phyloP scores from a whole-genome alignment of 164 flowering plant species.

The Stephania yunnanensis region DNA sequence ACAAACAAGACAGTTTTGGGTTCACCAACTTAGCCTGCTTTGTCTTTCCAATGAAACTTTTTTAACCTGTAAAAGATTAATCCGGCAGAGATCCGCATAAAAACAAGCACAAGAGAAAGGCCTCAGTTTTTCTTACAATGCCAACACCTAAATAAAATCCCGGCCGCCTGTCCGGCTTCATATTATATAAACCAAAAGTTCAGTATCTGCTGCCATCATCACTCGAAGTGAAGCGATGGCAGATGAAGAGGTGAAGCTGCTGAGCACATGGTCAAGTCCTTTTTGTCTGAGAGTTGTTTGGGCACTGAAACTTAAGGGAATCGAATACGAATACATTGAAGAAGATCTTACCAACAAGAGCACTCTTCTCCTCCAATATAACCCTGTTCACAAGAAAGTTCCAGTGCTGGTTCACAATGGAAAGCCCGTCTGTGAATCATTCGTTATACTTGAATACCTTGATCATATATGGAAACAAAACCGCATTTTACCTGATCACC shows the following conservation, averaged over 20 bases:
- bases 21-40: too few relatives aligned
- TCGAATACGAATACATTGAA: slow-evolving; percentile 3
- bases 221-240: neutral
- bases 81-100: too few relatives aligned
- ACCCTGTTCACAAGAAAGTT: slow-evolving; percentile 8
- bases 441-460: neutral
- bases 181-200: neutral
- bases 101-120: too few relatives aligned
- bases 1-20: neutral
- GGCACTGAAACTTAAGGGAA: slow-evolving; percentile 6
- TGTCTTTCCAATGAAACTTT: too few relatives aligned
- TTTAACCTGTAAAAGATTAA: too few relatives aligned
- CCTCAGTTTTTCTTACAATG: too few relatives aligned
- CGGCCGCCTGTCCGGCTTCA: neutral
- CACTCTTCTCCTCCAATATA: slow-evolving; percentile 1
- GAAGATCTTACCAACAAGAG: slow-evolving; percentile 6
- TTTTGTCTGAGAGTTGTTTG: slow-evolving; percentile 6
- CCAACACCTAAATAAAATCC: neutral
- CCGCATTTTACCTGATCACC: slow-evolving; percentile 1
- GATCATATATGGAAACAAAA: slow-evolving; percentile 1
- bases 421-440: slow-evolving; percentile 2
- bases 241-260: slow-evolving; percentile 2
- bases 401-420: slow-evolving; percentile 11
- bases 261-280: slow-evolving; percentile 6
- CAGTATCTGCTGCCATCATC: neutral